phyloP scores from a whole-genome alignment of 768 basidiomycete genomes.

The Coprinellus aureogranulatus region DNA sequence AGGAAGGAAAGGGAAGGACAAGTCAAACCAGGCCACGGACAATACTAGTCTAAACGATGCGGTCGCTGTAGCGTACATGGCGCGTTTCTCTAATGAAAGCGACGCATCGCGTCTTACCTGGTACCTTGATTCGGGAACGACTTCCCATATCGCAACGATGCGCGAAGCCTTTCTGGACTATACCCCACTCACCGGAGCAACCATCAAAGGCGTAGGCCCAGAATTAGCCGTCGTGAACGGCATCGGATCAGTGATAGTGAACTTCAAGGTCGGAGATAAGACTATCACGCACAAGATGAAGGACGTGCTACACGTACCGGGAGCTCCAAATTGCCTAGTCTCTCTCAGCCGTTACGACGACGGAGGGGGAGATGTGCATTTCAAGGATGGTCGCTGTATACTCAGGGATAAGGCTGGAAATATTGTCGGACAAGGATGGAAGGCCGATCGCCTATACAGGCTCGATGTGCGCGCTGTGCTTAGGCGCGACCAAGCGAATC shows the following conservation, averaged over 20 bases:
- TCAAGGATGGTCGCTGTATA: conserved; percentile 14
- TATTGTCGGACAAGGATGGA: conserved; percentile 12
- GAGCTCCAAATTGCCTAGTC: conserved; percentile 20
- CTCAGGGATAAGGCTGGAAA: conserved; percentile 11
- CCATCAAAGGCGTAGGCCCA: conserved; percentile 16
- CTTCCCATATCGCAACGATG: conserved; percentile 23
- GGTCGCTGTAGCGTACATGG: conserved; percentile 12
- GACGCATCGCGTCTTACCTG: conserved; percentile 18
- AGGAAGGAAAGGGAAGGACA: conserved; percentile 23
- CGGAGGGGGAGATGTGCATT: conserved; percentile 14
- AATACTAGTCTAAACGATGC: conserved; percentile 2
- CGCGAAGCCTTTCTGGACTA: conserved; percentile 20
- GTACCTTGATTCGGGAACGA: conserved; percentile 23
- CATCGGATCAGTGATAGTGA: conserved; percentile 15
- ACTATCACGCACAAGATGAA: conserved; percentile 12
- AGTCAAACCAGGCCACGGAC: conserved; percentile 13
- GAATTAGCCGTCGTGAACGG: conserved; percentile 10
- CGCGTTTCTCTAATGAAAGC: background rate
- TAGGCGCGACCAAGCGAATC: conserved; percentile 7
- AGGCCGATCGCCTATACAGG: conserved; percentile 15
- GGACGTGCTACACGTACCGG: conserved; percentile 19
- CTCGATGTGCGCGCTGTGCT: conserved; percentile 12
- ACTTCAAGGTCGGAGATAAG: conserved; percentile 16
- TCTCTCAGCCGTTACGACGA: conserved; percentile 19
- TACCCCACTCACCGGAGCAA: conserved; percentile 10